These are phyloP conservation scores for Luvunga scandens DNA, from an alignment of 345 rosid genomes.

Conservation along the genomic window DNA sequence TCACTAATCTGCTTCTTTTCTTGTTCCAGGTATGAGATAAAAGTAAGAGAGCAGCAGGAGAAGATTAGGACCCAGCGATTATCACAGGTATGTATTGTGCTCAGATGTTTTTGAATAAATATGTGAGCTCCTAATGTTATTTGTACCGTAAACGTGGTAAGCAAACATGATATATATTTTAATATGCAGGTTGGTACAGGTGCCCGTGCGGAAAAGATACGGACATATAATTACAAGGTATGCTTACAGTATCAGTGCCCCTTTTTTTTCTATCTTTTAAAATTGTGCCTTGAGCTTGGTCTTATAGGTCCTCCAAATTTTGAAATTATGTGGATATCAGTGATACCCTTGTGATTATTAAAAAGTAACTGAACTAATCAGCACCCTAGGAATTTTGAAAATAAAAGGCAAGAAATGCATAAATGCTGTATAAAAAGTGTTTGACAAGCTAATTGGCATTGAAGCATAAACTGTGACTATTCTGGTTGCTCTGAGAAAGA, in stretches of 20 bases:
- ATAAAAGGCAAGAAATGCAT: not conserved
- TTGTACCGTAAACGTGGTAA: not conserved
- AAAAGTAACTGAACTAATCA: not conserved
- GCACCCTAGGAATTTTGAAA: not conserved
- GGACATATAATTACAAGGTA: conserved; percentile 94
- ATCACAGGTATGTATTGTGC: conserved; percentile 49
- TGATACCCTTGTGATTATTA: not conserved
- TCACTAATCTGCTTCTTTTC: conserved; percentile 8
- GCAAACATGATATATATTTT: conserved; percentile 2
- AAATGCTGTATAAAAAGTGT: not conserved
- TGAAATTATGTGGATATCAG: not conserved
- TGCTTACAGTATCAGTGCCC: not conserved
- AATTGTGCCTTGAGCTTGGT: not conserved
- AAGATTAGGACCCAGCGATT: conserved; percentile 64
- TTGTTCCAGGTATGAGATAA: conserved; percentile 76
- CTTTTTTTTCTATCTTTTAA: not conserved
- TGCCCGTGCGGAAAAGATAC: conserved; percentile 92
- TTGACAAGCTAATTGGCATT: not conserved
- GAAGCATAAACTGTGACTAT: not conserved
- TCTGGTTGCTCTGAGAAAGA: not conserved
- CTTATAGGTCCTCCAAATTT: not conserved
- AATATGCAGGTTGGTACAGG: conserved; percentile 83
- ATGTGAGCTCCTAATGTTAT: not conserved
- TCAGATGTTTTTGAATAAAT: not conserved
- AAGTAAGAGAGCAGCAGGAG: conserved; percentile 90